Base-by-base conservation (phyloP, 2,329 filamentous ascomycete genomes). In the Colletotrichum liriopes region DNA sequence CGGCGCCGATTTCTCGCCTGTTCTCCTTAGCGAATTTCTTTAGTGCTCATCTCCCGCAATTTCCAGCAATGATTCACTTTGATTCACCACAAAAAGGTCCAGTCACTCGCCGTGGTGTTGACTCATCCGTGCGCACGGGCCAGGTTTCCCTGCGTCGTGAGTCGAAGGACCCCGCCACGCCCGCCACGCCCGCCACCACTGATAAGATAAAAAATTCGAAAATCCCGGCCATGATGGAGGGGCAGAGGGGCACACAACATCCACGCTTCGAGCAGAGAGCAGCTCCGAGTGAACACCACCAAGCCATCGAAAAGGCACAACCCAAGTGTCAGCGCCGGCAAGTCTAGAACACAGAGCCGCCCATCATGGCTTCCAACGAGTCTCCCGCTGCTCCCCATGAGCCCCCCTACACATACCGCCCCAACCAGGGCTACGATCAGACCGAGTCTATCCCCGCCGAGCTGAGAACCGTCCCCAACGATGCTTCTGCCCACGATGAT, bases 331-430 rank as follows among this genome's bases (percentile, higher is more conserved):
- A 14, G 9, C 16, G 16, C 16, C 47, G 39, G 11, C 20, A 18
- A 29, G 16, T 4, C 3, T 20, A 65, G 26, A 1, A 16, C 35
- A 1, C 37, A 54, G n/a, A 61, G n/a, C 26, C 26, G 47, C 49
- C 7, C 54, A 66, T 12, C 6, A 73, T 73, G 71, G 49, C 71
- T 35, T 66, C 71, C 37, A 71, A 66, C 56, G 71, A 73, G 63
- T 82, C 82, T 26, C 80, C 84, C 26, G 82, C 83, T 20, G 82
- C 81, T 67, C 84, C 85, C 56, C 84, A 86, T 71, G 79, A 86
- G 74, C 84, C 85, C 6, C 84, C 85, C 3, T 85, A 85, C 75
- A 80, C 77, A 14, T 86, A 86, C 74, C 83, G 80, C 14, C 79
- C 83, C 43, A 84, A 83, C 77, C 79, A 84, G 66, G 84, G 85